Base-by-base conservation (phyloP, 768 basidiomycete genomes). In the Psilocybe azurescens region DNA sequence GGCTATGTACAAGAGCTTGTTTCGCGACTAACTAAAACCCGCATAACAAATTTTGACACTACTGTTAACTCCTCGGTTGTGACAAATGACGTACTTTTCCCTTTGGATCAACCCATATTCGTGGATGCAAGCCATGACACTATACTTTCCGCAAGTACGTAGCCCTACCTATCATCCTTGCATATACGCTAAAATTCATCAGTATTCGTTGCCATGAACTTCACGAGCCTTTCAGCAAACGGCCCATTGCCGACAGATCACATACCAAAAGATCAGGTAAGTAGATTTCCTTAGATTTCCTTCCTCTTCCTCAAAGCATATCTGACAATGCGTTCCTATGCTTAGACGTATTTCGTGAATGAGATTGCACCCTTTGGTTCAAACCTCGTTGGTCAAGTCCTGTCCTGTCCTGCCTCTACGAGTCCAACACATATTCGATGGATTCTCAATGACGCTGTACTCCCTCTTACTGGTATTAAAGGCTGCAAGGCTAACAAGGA, bases 41-140 rank as follows among this genome's bases (percentile, higher is more conserved):
- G 79, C 2, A 84, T 90, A 51, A 76, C 78, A 16, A 73, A 70
- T 0, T 72, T 73, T 14, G 85, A 89, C 61, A 83, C 89, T 8
- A 84, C 88, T 7, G 88, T 87, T 11, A 94, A 95, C 67, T 78
- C 82, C 18, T 89, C 89, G 0, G 79, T 91, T 59, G 84, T 91
- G 60, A 75, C 81, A 54, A 84, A 77, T 61, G 69, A 74, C 1
- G 74, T 75, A 14, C 83, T 78, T 0, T 89, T 88, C 77, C 88
- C 88, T 1, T 73, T 89, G 2, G 67, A 79, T 36, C 84, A 89
- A 60, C 75, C 74, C 18, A 75, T 93, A 32, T 93, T 86, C 58
- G 90, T 91, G n/a, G 91, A 93, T 66, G 87, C 87, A 1, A 86
- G 82, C 20, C 91, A 93, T 63, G 92, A 93, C 66, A 88, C 89